Percentiles rank a stretch among this genome's conserved stretches.
These are phyloP conservation scores for Cercospora nicotianae DNA, from an alignment of 2,329 filamentous ascomycete genomes.

Conservation along the genomic window DNA sequence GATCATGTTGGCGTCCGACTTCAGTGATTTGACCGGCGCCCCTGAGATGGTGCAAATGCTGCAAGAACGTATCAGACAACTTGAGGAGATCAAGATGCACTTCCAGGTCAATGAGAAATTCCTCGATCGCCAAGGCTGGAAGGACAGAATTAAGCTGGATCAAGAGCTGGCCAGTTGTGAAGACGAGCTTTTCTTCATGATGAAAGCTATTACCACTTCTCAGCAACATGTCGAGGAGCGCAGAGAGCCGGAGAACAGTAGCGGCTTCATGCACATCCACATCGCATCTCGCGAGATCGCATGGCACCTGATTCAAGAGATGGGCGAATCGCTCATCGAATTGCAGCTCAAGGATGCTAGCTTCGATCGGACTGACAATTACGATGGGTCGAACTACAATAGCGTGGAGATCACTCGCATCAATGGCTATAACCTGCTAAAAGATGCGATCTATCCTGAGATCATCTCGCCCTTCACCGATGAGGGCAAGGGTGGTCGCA, in stretches of 20 bases:
- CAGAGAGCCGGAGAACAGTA: conserved; percentile 63
- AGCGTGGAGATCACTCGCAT: conserved; percentile 84
- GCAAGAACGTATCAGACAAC: conserved; percentile 86
- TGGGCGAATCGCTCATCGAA: conserved; percentile 76
- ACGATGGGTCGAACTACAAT: conserved; percentile 94
- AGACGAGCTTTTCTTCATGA: conserved; percentile 98
- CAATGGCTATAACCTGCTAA: conserved; percentile 83
- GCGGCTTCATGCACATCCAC: conserved; percentile 83
- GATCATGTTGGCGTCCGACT: conserved; percentile 98
- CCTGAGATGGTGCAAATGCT: conserved; percentile 89
- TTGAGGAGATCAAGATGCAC: conserved; percentile 94
- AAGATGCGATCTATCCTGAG: conserved; percentile 88
- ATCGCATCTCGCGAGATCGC: conserved; percentile 94
- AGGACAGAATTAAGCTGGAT: conserved; percentile 84
- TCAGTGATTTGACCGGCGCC: conserved; percentile 90
- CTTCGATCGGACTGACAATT: conserved; percentile 95
- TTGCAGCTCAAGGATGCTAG: conserved; percentile 87
- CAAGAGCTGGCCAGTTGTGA: conserved; percentile 85
- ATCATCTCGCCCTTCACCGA: conserved; percentile 92
- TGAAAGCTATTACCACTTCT: conserved; percentile 98
- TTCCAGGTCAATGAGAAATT: conserved; percentile 91
- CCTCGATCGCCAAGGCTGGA: conserved; percentile 86
- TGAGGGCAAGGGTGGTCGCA: conserved; percentile 54
- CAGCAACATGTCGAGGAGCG: conserved; percentile 81
- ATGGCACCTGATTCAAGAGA: conserved; percentile 91